Evolutionary conservation across 2,329 filamentous ascomycete species (phyloP).

Genomic region (Teratosphaeria zuluensis): DNA sequence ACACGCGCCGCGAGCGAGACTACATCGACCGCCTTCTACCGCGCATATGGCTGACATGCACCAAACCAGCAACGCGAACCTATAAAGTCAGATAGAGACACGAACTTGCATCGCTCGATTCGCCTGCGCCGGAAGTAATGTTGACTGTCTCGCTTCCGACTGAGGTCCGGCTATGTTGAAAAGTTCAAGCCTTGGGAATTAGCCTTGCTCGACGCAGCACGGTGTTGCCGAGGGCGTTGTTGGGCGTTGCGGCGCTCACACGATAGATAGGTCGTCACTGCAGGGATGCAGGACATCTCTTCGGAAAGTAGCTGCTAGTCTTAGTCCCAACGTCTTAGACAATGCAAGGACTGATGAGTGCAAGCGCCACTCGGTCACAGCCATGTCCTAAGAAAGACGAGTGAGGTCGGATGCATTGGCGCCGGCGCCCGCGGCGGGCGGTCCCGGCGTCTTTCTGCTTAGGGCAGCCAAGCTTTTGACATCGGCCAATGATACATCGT

Average conservation of each 20-base stretch:
- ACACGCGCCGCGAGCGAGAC: too few species aligned
- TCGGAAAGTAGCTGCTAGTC: background rate
- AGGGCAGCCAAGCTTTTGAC: background rate
- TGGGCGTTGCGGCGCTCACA: background rate
- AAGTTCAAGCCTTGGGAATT: background rate
- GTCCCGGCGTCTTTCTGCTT: background rate
- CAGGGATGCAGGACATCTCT: background rate
- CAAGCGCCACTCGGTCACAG: background rate
- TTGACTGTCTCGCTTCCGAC: too few species aligned
- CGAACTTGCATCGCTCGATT: too few species aligned
- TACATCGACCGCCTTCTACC: too few species aligned
- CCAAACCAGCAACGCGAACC: too few species aligned
- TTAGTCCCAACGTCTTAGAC: too few species aligned
- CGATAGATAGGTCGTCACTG: background rate
- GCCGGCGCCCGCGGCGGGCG: too few species aligned
- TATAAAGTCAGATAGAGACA: too few species aligned
- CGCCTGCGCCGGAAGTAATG: too few species aligned
- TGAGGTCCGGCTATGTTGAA: too few species aligned
- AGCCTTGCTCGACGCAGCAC: background rate
- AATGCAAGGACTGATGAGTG: too few species aligned
- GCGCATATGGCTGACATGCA: too few species aligned
- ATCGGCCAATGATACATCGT: background rate
- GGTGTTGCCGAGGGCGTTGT: background rate
- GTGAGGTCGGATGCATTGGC: background rate
- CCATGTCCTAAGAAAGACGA: background rate